Evolutionary conservation across 345 rosid species (phyloP), one percentile per base, ranked within the genome.

Genomic region (Eucalyptus decipiens): DNA sequence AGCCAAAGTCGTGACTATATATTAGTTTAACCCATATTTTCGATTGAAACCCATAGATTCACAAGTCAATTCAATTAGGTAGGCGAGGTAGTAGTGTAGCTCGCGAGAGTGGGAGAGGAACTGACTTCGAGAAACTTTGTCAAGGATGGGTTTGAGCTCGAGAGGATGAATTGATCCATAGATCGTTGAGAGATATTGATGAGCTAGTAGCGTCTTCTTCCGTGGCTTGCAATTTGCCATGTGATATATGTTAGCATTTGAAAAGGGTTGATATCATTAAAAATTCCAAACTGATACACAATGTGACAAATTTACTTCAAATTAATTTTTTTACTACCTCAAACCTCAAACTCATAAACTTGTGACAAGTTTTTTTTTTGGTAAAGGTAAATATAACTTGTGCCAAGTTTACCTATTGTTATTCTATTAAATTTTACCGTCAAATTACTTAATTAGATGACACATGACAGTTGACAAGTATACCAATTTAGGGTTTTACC

Each of bases 401-500:
- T 24, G 28, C 24, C 13, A 56, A 23, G 21, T 56, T 56, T 56
- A 0, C 0, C 0, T 0, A 24, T 1, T 24, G 1, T 56, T 10
- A 56, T 56, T 56, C 0, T 0, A 23, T 24, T 56, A 24, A 56
- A 56, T 24, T 56, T 56, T 23, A 56, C 0, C 0, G 0, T 24
- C 62, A 56, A 56, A 23, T 23, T 56, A 0, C 1, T 52, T 3
- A 56, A 0, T 56, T 56, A 0, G 0, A 56, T 23, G 3, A 56
- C 12, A 56, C 0, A 0, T 23, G 6, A 56, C 0, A 56, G 12
- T 4, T 56, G 6, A 56, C 5, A 1, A 56, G 1, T 56, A 0
- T 56, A 56, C 0, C 0, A 4, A 0, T 56, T 56, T 56, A 56
- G 13, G 3, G 1, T 56, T 56, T 9, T 56, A 56, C 1, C 28